Conservation (phyloP, 1,139 yeast species). For the Geotrichum aggregatum region DNA sequence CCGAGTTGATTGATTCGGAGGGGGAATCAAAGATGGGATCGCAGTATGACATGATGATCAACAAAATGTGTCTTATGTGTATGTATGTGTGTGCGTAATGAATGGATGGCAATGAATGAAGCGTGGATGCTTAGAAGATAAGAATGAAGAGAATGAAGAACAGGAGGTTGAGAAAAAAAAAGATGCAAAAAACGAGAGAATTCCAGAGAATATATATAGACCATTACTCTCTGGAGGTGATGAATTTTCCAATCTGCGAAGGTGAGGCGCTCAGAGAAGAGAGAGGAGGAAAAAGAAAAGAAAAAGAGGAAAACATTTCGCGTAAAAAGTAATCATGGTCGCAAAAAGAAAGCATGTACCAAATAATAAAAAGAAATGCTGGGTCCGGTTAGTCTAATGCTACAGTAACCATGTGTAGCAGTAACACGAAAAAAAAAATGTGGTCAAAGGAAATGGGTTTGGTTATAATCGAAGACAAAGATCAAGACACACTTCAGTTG, state of each 20-base stretch:
- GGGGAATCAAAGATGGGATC: slow-evolving; percentile 12
- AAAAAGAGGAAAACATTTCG: neutral
- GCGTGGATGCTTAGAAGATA: neutral
- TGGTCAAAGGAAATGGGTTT: too few species aligned
- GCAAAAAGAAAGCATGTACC: too few species aligned
- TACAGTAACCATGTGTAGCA: too few species aligned
- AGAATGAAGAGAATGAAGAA: neutral
- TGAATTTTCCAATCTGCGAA: neutral
- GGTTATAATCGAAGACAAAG: too few species aligned
- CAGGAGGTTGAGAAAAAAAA: slow-evolving; percentile 3
- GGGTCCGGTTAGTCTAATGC: too few species aligned
- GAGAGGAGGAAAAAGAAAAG: neutral
- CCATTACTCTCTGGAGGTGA: neutral
- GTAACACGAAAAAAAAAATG: too few species aligned
- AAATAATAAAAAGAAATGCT: too few species aligned
- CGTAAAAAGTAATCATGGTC: too few species aligned
- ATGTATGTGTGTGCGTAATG: neutral
- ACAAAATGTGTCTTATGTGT: too few species aligned
- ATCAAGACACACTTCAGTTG: too few species aligned
- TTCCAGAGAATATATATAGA: neutral
- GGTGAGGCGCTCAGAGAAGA: too few species aligned
- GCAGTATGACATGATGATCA: slow-evolving; percentile 6
- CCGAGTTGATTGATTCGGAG: slow-evolving; percentile 10
- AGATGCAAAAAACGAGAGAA: slow-evolving; percentile 5
- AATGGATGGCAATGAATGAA: slow-evolving; percentile 7